Base-by-base conservation (phyloP, 2,329 filamentous ascomycete genomes). In the Xylariaceae sp. region DNA sequence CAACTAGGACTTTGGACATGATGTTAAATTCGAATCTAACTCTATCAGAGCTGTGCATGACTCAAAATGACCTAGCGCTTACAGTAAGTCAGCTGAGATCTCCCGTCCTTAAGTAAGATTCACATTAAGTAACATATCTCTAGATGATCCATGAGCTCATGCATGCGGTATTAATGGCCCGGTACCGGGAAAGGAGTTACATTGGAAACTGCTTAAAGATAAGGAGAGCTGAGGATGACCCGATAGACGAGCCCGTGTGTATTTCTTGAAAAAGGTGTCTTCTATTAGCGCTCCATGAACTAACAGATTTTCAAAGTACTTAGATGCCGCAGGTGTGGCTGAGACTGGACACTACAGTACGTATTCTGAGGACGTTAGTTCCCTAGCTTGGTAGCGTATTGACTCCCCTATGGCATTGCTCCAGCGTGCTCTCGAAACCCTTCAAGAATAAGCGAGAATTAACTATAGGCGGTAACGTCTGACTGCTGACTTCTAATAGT, bases 61-160 rank as follows among this genome's bases (percentile, higher is more conserved):
- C 18, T 13, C 35, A 37, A 37, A 5, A 5, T 10, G 3, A 3
- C 13, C 15, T 18, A 20, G 35, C 35, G 13, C 5, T 5, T 10
- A 20, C 16, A 16, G 35, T 37, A 37, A 37, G 35, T 15, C 35
- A 37, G 9, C 6, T 10, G 16, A 10, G 9, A 36, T 9, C 33
- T 9, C 15, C 10, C 16, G 9, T 18, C 15, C 13, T 16, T 9
- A 6, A 16, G 15, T 36, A 30, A 8, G 13, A 8, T 13, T 30
- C 27, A 8, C 27, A 30, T 30, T 30, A 13, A 30, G 8, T 30
- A 13, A 30, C 27, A 30, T 13, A 30, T 13, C 27, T 16, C 3
- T 21, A 55, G 53, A 27, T 55, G 10, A n/a, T 51, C 8, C 53
- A 55, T 10, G 53, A 55, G 33, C 11, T 51, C 16, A 47, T 47